Percentiles rank a stretch among this genome's conserved stretches.
Conservation (phyloP, 495 filamentous ascomycete genomes). For the Xylaria cubensis region DNA sequence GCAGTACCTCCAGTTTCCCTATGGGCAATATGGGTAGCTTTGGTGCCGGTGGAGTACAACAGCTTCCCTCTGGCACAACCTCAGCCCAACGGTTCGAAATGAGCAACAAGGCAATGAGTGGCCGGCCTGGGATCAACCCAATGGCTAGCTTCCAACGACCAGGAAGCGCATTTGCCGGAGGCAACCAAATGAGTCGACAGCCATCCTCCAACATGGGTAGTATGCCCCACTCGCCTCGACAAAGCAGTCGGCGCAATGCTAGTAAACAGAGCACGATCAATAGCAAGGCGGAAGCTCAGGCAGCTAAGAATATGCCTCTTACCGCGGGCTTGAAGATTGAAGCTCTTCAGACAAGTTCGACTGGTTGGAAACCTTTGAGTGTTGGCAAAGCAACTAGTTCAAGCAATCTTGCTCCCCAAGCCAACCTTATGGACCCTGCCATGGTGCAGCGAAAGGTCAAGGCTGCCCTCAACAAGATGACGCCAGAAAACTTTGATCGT, state of each 20-base stretch:
- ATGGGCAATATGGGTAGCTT: constrained; percentile 89
- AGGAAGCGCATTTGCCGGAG: constrained; percentile 64
- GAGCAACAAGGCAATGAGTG: constrained; percentile 48
- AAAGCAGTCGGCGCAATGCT: constrained; percentile 61
- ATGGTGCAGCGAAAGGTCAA: constrained; percentile 99
- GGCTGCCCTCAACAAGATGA: constrained; percentile 99
- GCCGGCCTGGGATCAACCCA: constrained; percentile 57
- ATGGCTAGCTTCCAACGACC: constrained; percentile 65
- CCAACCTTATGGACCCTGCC: constrained; percentile 78
- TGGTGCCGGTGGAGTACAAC: constrained; percentile 50
- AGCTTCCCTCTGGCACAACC: constrained; percentile 71
- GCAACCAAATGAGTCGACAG: constrained; percentile 53
- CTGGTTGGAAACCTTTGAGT: constrained; percentile 91
- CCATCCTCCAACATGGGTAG: constrained; percentile 56
- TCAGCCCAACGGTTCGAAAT: constrained; percentile 68
- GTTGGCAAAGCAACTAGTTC: constrained; percentile 52
- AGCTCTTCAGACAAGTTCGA: constrained; percentile 70
- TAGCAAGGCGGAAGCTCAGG: constrained; percentile 65
- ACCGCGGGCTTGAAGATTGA: constrained; percentile 81
- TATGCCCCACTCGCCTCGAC: constrained; percentile 57
- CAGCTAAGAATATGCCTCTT: constrained; percentile 85
- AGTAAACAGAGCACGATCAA: constrained; percentile 68
- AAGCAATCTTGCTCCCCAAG: constrained; percentile 50
- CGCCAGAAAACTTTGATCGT: constrained; percentile 97
- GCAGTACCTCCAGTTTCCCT: constrained; percentile 46